Conservation (phyloP, 352 stramenopile species). For the Pythium phragmitis region DNA sequence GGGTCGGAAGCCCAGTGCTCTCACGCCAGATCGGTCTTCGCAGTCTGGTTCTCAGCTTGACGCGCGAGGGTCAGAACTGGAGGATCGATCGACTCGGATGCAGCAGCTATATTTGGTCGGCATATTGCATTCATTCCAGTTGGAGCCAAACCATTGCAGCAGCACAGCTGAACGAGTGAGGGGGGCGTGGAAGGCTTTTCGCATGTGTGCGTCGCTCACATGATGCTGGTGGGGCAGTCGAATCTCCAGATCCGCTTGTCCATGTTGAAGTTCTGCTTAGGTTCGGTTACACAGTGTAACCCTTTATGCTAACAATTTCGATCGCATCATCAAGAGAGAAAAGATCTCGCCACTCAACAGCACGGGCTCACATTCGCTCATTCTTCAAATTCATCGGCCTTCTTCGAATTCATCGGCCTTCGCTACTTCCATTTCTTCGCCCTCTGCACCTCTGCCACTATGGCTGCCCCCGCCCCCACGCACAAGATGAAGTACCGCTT, state of each 20-base stretch:
- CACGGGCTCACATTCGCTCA: neutral
- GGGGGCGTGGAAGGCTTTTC: neutral
- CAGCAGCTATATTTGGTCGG: constrained; percentile 7
- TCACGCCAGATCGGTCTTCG: neutral
- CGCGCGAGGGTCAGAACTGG: constrained; percentile 3
- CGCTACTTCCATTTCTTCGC: no score
- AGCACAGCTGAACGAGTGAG: neutral
- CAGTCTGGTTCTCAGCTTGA: constrained; percentile 1
- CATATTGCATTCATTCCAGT: neutral
- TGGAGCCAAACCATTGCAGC: no score
- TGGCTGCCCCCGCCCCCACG: no score
- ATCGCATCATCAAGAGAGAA: neutral
- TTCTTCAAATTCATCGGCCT: neutral
- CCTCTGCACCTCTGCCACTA: no score
- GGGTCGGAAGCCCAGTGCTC: neutral
- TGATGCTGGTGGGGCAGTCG: neutral
- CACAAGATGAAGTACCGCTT: constrained; percentile 52
- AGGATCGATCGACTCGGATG: neutral
- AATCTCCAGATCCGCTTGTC: neutral
- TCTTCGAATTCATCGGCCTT: neutral
- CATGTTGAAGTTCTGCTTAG: constrained; percentile 18
- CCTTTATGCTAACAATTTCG: neutral
- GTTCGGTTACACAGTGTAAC: constrained; percentile 12
- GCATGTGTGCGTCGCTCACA: neutral
- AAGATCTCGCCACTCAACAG: neutral